Evolutionary conservation across 163 green algal genomes (phyloP).

Genomic region (Dunaliella salina): DNA sequence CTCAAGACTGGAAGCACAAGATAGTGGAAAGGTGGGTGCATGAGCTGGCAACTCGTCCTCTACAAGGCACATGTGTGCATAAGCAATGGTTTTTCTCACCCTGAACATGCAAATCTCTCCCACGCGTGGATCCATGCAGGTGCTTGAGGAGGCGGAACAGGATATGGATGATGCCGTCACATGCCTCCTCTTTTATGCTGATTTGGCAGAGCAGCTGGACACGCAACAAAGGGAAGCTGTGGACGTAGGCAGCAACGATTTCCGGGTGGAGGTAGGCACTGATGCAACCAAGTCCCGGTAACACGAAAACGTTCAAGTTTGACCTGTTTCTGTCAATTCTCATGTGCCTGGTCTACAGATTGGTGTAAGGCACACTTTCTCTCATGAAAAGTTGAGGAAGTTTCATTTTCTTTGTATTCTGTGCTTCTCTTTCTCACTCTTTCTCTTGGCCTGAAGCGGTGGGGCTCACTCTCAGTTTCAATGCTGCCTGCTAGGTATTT

Average conservation of each 20-base stretch:
- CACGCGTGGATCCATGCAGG: conserved; percentile 10
- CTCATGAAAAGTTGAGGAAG: no score
- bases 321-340: background rate
- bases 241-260: background rate
- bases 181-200: background rate
- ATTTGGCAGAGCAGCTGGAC: background rate
- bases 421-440: no score
- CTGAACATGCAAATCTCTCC: background rate
- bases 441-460: no score
- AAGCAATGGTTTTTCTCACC: no score
- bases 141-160: conserved; percentile 72
- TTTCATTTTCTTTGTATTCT: no score
- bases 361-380: no score
- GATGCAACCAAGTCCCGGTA: background rate
- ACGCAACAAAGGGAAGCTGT: background rate
- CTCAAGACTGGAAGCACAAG: conserved; percentile 65
- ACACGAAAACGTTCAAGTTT: background rate
- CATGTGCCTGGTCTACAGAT: background rate
- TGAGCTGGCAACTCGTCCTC: no score
- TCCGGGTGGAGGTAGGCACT: background rate
- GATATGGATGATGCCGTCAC: conserved; percentile 38
- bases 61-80: no score
- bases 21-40: conserved; percentile 68
- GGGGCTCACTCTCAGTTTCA: no score
- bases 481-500: no score